A percentile compares a stretch with the other conserved stretches of the same genome.
Conservation (phyloP, 495 filamentous ascomycete genomes). For the Podospora appendiculata region DNA sequence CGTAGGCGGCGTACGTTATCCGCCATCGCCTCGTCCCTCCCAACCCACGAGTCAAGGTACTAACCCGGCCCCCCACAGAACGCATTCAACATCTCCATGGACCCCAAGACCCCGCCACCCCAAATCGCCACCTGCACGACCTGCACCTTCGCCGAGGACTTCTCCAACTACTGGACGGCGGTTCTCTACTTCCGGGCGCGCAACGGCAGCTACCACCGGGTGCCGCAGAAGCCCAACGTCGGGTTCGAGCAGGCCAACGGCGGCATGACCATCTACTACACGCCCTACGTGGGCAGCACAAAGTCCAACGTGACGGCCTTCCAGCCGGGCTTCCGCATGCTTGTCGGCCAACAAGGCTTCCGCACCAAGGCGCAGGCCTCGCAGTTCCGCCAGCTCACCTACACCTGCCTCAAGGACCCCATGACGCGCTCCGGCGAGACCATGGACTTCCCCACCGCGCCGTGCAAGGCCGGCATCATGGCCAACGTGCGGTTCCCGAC, state of each 20-base stretch:
- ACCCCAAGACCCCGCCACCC: conserved; percentile 21
- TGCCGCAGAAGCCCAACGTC: conserved; percentile 28
- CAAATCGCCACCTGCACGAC: conserved; percentile 21
- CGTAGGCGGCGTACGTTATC: conserved; percentile 12
- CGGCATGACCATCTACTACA: conserved; percentile 38
- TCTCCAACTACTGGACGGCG: conserved; percentile 32
- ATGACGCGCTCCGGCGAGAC: conserved; percentile 27
- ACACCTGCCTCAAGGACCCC: conserved; percentile 27
- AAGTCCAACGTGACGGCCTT: conserved; percentile 38
- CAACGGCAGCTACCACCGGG: conserved; percentile 36
- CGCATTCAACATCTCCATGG: conserved; percentile 39
- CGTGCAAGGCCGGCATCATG: conserved; percentile 33
- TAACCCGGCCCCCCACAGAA: conserved; percentile 7
- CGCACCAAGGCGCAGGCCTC: conserved; percentile 25
- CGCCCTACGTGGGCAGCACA: conserved; percentile 24
- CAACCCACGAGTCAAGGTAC: background rate
- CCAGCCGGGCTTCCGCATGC: conserved; percentile 59
- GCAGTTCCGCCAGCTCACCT: conserved; percentile 31
- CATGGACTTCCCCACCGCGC: conserved; percentile 21
- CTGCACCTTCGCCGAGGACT: conserved; percentile 10
- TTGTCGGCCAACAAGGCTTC: conserved; percentile 54
- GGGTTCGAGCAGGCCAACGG: conserved; percentile 29
- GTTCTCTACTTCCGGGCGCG: conserved; percentile 35
- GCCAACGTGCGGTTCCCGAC: conserved; percentile 30
- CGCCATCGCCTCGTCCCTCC: background rate